A percentile compares a stretch with the other conserved stretches of the same genome.
Conservation (phyloP, 495 filamentous ascomycete species). For the Penicillium lividum region DNA sequence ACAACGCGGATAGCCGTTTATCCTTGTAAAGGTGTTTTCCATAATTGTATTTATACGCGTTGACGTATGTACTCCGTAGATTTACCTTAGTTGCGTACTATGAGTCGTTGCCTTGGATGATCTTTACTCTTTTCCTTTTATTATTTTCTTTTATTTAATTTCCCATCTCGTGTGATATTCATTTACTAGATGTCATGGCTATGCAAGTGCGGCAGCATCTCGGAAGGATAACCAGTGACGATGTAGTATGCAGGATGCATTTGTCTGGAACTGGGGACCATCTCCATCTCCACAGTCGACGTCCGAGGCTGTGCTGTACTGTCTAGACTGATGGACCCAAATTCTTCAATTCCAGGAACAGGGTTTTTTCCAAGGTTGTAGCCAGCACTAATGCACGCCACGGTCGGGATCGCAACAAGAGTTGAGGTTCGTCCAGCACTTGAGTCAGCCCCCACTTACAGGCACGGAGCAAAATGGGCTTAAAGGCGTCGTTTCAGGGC, state of each 20-base stretch:
- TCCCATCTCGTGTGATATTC: neutral
- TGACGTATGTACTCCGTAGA: neutral
- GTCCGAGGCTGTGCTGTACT: neutral
- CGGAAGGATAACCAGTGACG: conserved; percentile 3
- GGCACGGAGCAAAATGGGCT: no score
- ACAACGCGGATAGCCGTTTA: neutral
- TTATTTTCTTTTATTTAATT: no score
- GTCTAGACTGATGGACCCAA: neutral
- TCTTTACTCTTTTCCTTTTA: neutral
- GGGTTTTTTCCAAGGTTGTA: neutral
- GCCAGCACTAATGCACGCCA: conserved; percentile 22
- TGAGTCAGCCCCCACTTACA: conserved; percentile 10
- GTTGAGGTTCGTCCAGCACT: conserved; percentile 8
- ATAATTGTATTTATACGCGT: conserved; percentile 1
- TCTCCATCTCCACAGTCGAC: conserved; percentile 2
- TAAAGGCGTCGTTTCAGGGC: no score
- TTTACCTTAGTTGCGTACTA: neutral
- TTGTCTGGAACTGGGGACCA: neutral
- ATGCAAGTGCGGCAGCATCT: neutral
- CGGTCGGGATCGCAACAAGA: conserved; percentile 18
- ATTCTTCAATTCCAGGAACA: conserved; percentile 1
- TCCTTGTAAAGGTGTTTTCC: neutral
- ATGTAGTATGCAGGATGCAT: conserved; percentile 2
- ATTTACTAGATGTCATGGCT: conserved; percentile 1
- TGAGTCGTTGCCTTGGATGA: neutral